Conservation (phyloP, 2,329 filamentous ascomycete genomes). For the Arthrobotrys pseudoclavata region DNA sequence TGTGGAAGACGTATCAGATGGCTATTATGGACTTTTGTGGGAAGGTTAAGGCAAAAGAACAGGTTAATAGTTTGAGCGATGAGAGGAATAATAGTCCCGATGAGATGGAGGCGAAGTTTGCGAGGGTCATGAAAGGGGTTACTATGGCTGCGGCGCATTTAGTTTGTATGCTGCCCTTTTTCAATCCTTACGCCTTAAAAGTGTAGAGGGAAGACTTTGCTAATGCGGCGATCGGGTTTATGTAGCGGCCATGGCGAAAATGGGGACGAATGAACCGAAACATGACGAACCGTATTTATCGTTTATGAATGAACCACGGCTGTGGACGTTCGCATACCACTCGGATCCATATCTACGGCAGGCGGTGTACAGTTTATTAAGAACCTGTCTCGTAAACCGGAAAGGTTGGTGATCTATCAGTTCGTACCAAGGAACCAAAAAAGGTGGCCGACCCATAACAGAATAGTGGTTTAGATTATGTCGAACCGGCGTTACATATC, state of each 20-base stretch:
- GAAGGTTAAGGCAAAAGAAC: constrained; percentile 82
- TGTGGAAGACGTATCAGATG: constrained; percentile 85
- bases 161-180: constrained; percentile 66
- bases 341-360: constrained; percentile 73
- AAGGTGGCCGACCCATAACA: constrained; percentile 52
- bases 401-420: constrained; percentile 64
- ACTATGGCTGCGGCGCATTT: constrained; percentile 72
- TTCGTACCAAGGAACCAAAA: neutral
- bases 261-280: constrained; percentile 72
- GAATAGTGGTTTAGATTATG: constrained; percentile 65
- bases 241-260: constrained; percentile 55
- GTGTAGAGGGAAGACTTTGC: constrained; percentile 61
- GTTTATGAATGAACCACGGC: constrained; percentile 74
- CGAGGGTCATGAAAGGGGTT: constrained; percentile 78
- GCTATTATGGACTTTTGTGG: constrained; percentile 85
- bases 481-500: constrained; percentile 70
- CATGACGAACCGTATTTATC: constrained; percentile 74
- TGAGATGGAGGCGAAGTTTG: constrained; percentile 87
- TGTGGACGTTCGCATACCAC: constrained; percentile 74
- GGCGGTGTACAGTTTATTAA: constrained; percentile 72
- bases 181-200: neutral
- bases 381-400: constrained; percentile 69
- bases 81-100: constrained; percentile 85
- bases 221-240: constrained; percentile 62
- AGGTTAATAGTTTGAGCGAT: constrained; percentile 85